These are phyloP conservation scores for Benincasa hispida DNA, from an alignment of 306 rosid genomes.

Conservation along the genomic window DNA sequence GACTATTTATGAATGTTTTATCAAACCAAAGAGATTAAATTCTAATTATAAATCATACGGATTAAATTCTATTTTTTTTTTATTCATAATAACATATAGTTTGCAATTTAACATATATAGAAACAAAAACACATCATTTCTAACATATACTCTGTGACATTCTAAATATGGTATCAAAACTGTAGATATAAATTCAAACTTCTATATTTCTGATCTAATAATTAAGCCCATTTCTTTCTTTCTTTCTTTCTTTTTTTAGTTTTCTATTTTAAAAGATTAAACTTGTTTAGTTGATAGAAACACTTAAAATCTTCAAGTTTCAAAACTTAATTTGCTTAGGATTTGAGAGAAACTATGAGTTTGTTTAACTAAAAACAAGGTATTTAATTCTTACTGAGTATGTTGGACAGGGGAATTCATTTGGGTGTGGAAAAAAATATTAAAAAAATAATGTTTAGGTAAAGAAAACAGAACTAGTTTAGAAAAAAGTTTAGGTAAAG, in stretches of 20 bases:
- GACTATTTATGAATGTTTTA: too few species aligned
- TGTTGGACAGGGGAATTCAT: too few species aligned
- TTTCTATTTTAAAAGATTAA: not conserved
- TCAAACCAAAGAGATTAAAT: too few species aligned
- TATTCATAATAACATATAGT: too few species aligned
- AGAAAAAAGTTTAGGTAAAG: not conserved
- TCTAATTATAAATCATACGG: too few species aligned
- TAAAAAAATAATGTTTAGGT: not conserved
- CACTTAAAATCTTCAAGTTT: not conserved
- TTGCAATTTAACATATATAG: too few species aligned
- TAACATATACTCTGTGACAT: not conserved
- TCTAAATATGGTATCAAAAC: not conserved
- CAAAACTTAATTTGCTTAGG: not conserved
- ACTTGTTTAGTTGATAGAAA: not conserved
- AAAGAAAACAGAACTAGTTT: not conserved
- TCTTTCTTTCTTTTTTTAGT: too few species aligned
- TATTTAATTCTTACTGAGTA: too few species aligned
- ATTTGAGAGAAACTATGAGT: not conserved
- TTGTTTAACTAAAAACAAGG: too few species aligned
- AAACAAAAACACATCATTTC: not conserved
- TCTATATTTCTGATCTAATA: not conserved
- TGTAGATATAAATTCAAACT: not conserved
- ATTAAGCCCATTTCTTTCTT: not conserved
- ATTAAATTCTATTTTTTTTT: too few species aligned
- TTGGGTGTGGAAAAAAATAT: not conserved